Conservation (phyloP, 179 eudicot species). For the Gypsophila paniculata region DNA sequence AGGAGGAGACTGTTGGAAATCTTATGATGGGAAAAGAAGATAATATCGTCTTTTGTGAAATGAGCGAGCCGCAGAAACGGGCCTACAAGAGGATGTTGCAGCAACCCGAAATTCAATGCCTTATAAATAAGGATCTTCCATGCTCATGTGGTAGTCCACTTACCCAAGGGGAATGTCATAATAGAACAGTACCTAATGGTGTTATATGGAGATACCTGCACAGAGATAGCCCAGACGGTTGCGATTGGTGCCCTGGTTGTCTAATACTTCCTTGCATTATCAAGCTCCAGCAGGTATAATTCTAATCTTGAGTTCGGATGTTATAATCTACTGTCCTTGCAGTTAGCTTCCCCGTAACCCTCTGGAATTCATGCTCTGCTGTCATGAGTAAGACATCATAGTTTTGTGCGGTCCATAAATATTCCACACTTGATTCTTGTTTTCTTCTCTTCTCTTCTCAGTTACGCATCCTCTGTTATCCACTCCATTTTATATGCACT, state of each 20-base stretch:
- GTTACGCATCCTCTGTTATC: not conserved
- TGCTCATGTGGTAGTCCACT: constrained; percentile 97
- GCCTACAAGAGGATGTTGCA: constrained; percentile 80
- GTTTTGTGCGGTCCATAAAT: not conserved
- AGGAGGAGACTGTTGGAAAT: constrained; percentile 94
- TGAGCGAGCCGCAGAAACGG: constrained; percentile 89
- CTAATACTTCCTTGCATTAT: constrained; percentile 89
- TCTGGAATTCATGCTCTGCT: not conserved
- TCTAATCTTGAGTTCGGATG: not conserved
- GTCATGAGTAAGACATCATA: not conserved
- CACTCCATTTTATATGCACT: not conserved
- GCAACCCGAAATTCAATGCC: constrained; percentile 81
- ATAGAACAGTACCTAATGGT: constrained; percentile 78
- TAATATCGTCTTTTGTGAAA: constrained; percentile 92
- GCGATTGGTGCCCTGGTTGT: constrained; percentile 87
- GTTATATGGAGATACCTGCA: constrained; percentile 88
- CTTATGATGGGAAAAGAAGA: constrained; percentile 99
- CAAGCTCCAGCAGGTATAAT: constrained; percentile 89
- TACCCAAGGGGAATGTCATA: constrained; percentile 82
- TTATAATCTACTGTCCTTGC: not conserved
- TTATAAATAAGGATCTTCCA: constrained; percentile 81
- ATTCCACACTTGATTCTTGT: not conserved
- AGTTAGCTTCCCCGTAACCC: not conserved
- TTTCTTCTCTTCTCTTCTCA: not conserved
- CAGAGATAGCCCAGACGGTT: constrained; percentile 78